Evolutionary conservation across 2,329 filamentous ascomycete species (phyloP), one percentile per base, ranked within the genome.

Genomic region (Botrytis tulipae): DNA sequence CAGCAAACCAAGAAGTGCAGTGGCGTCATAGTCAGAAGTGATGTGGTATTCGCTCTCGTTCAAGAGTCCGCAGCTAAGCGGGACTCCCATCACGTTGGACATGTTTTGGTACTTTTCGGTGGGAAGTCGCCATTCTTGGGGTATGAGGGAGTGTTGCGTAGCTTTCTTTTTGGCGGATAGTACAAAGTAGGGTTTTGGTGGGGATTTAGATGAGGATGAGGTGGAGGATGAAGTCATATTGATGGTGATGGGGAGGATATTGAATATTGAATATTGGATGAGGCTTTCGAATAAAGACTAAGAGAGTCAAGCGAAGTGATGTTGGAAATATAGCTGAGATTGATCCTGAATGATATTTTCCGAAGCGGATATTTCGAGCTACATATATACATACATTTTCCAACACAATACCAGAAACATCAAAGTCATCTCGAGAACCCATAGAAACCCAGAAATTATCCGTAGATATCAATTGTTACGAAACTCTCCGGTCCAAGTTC

Each of bases 11-110:
- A 77, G 48, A 69, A 79, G 74, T 25, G 72, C 74, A 7, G 75
- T 78, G 20, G 77, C 77, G 18, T 78, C 77, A 29, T 76, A 75
- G 20, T 78, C 32, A 37, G 44, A 51, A 69, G 82, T 82, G 1
- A 81, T 82, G 69, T 5, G 8, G 3, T 25, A 6, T 32, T 70
- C 68, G 1, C 4, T 35, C n/a, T 61, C 54, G n/a, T n/a, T 10
- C 9, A 70, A 37, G 1, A 61, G 4, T 18, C 40, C 35, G 29
- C 51, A 20, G 35, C 6, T 46, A 25, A 25, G 29, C 0, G 68
- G 68, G 8, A 61, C 16, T 8, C 16, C n/a, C 54, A 60, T 42
- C 3, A 61, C 40, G 32, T 48, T 70, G 54, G 59, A 16, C 9
- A 14, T 4, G 2, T n/a, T 16, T 40, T 40, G 59, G 12, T 40